Evolutionary conservation across 2,329 filamentous ascomycete species (phyloP).

Genomic region (Claviceps arundinis): DNA sequence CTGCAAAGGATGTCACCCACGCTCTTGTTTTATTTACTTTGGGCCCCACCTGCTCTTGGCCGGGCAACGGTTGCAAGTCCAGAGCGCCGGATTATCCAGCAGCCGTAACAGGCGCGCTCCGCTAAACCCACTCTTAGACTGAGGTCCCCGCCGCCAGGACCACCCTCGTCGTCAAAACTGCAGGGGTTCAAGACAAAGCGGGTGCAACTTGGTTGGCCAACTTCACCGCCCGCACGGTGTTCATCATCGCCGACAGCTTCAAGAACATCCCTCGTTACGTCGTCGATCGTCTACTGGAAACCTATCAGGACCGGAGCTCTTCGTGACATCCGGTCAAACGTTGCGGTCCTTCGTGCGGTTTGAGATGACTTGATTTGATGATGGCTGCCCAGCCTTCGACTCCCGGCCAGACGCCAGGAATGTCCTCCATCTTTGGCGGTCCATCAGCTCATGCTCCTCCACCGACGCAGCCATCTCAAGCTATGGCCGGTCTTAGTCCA

Average conservation of each 20-base stretch:
- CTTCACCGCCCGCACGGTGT: background rate
- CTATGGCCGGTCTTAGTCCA: slow-evolving; percentile 14
- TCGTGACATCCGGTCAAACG: background rate
- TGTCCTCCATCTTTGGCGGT: slow-evolving; percentile 36
- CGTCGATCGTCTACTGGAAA: background rate
- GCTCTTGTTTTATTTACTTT: slow-evolving; percentile 34
- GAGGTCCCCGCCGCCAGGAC: background rate
- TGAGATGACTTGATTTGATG: slow-evolving; percentile 8
- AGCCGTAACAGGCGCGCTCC: background rate
- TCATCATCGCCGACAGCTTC: background rate
- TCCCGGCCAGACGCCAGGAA: slow-evolving; percentile 25
- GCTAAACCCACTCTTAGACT: slow-evolving; percentile 1
- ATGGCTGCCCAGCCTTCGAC: slow-evolving; percentile 32
- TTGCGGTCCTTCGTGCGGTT: background rate
- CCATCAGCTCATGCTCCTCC: slow-evolving; percentile 16
- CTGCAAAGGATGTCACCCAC: slow-evolving; percentile 9
- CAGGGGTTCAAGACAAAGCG: background rate
- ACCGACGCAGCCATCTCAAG: slow-evolving; percentile 14
- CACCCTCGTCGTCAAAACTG: background rate
- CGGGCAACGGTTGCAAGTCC: slow-evolving; percentile 19
- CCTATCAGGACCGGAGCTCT: background rate
- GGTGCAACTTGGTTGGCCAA: background rate
- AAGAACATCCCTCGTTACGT: background rate
- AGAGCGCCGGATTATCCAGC: slow-evolving; percentile 6
- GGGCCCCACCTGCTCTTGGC: slow-evolving; percentile 20